Evolutionary conservation across 192 early-diverging fungal genomes (phyloP).

Genomic region (Podila clonocystis): DNA sequence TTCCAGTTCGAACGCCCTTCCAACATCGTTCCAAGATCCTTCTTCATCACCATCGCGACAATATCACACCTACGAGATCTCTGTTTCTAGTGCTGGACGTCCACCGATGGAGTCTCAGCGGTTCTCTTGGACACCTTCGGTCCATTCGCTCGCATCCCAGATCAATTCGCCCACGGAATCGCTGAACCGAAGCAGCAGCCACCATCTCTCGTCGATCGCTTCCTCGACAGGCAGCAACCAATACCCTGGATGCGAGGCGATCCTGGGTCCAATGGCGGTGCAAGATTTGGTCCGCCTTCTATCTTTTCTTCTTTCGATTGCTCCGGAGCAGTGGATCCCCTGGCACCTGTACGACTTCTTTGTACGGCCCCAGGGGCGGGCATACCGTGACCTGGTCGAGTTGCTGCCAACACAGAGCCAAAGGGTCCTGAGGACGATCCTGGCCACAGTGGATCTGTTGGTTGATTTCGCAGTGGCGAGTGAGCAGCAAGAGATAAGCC

Average conservation of each 20-base stretch:
- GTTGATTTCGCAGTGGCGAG: slow-evolving; percentile 20
- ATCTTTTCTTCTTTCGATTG: slow-evolving; percentile 11
- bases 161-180: not conserved
- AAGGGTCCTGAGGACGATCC: slow-evolving; percentile 11
- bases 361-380: slow-evolving; percentile 17
- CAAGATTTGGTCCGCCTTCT: slow-evolving; percentile 15
- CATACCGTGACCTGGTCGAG: slow-evolving; percentile 28
- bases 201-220: not conserved
- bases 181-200: not conserved
- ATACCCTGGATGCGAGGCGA: slow-evolving; percentile 14
- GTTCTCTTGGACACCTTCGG: not conserved
- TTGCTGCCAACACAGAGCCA: slow-evolving; percentile 41
- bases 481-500: not conserved
- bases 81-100: not conserved
- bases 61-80: not conserved
- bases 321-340: slow-evolving; percentile 42
- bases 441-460: slow-evolving; percentile 30
- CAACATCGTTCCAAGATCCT: too few relatives aligned
- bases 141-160: not conserved
- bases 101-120: too few relatives aligned
- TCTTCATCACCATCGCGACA: not conserved
- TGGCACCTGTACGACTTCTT: slow-evolving; percentile 48
- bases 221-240: not conserved
- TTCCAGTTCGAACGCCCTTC: not conserved
- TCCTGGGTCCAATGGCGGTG: slow-evolving; percentile 18